Percentiles rank a stretch among this genome's conserved stretches.
Conservation (phyloP, 2,329 filamentous ascomycete species). For the Thielaviopsis musarum region DNA sequence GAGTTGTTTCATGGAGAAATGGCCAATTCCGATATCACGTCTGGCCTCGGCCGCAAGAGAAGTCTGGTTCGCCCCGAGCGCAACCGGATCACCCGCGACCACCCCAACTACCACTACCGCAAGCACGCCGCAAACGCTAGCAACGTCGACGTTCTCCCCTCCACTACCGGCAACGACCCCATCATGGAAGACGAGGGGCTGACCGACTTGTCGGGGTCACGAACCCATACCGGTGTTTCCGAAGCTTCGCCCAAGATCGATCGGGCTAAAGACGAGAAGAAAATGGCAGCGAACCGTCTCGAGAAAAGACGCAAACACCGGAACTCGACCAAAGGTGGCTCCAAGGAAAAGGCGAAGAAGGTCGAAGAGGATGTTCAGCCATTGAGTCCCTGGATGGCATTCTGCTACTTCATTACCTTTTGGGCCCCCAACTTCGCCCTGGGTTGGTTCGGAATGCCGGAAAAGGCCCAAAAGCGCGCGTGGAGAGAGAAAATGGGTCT, state of each 20-base stretch:
- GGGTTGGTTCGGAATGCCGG: slow-evolving; percentile 67
- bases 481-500: slow-evolving; percentile 98
- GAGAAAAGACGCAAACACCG: slow-evolving; percentile 19
- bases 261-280: slow-evolving; percentile 20
- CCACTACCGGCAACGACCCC: slow-evolving; percentile 82
- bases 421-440: slow-evolving; percentile 82
- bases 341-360: slow-evolving; percentile 46
- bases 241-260: slow-evolving; percentile 26
- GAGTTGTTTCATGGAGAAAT: slow-evolving; percentile 17
- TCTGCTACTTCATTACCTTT: slow-evolving; percentile 86
- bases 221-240: slow-evolving; percentile 28
- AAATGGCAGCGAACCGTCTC: slow-evolving; percentile 16
- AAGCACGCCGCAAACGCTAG: slow-evolving; percentile 87
- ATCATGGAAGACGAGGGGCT: slow-evolving; percentile 62
- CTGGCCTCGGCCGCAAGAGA: slow-evolving; percentile 49
- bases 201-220: slow-evolving; percentile 34
- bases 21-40: slow-evolving; percentile 15
- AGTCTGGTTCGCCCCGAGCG: slow-evolving; percentile 83
- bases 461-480: slow-evolving; percentile 74
- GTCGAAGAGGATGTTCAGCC: slow-evolving; percentile 51
- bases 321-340: slow-evolving; percentile 24
- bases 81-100: slow-evolving; percentile 65
- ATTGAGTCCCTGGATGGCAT: slow-evolving; percentile 85
- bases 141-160: slow-evolving; percentile 79
- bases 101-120: slow-evolving; percentile 91